Evolutionary conservation across 371 early-diverging fungal genomes (phyloP).

Genomic region (Actinomucor elegans): DNA sequence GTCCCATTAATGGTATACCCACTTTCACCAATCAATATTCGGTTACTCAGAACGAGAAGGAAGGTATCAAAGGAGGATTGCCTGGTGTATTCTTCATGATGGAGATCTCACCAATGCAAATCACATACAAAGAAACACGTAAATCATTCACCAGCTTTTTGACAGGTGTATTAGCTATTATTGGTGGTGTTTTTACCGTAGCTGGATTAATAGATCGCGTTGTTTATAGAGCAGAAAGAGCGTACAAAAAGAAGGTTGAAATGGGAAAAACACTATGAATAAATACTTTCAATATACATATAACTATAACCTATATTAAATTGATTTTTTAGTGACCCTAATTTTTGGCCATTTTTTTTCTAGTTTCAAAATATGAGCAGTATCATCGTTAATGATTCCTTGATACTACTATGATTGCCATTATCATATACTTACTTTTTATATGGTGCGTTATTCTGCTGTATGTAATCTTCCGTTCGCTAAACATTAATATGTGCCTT

Average conservation of each 20-base stretch:
- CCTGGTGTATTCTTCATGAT: constrained; percentile 91
- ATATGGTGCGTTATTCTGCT: too few species aligned
- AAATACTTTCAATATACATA: too few species aligned
- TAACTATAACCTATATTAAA: too few species aligned
- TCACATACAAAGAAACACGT: constrained; percentile 81
- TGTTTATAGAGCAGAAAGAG: constrained; percentile 86
- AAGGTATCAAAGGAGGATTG: constrained; percentile 15
- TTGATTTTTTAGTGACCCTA: too few species aligned
- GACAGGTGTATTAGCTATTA: constrained; percentile 90
- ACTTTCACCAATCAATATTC: constrained; percentile 92
- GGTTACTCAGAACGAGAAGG: constrained; percentile 80
- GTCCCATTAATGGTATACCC: constrained; percentile 61
- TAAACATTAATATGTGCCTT: too few species aligned
- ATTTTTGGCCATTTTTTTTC: too few species aligned
- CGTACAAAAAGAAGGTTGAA: constrained; percentile 79
- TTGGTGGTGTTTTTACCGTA: constrained; percentile 95
- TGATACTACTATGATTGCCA: too few species aligned
- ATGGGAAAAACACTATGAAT: constrained; percentile 72
- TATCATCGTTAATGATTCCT: too few species aligned
- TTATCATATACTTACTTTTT: too few species aligned
- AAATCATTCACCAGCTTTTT: constrained; percentile 86
- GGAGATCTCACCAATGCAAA: constrained; percentile 97
- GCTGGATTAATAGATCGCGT: constrained; percentile 90
- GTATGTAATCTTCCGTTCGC: too few species aligned
- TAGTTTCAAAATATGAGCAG: too few species aligned